Evolutionary conservation across 2,329 filamentous ascomycete genomes (phyloP).

Genomic region (Colletotrichum agaves): DNA sequence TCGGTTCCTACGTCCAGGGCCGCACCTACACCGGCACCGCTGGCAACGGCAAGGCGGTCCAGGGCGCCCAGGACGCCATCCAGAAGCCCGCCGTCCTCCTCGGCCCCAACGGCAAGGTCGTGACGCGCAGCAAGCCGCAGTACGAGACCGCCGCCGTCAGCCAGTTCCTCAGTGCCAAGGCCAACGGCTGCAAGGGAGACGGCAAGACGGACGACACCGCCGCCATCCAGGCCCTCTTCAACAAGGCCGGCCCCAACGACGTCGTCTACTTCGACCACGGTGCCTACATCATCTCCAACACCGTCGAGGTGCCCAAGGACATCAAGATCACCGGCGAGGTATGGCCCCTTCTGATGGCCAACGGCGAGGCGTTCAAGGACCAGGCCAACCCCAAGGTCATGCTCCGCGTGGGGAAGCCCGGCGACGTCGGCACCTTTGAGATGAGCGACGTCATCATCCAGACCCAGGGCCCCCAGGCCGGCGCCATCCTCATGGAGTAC

Average conservation of each 20-base stretch:
- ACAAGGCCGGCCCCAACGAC: conserved; percentile 71
- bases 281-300: conserved; percentile 76
- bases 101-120: conserved; percentile 72
- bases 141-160: conserved; percentile 76
- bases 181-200: conserved; percentile 86
- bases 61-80: conserved; percentile 66
- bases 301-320: conserved; percentile 78
- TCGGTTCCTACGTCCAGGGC: conserved; percentile 83
- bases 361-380: conserved; percentile 79
- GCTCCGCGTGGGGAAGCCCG: conserved; percentile 82
- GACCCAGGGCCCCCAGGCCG: conserved; percentile 84
- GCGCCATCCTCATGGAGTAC: conserved; percentile 92
- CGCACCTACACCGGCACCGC: conserved; percentile 70
- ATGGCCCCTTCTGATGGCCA: conserved; percentile 90
- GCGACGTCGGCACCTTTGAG: conserved; percentile 83
- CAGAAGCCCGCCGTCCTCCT: conserved; percentile 76
- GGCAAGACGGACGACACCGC: conserved; percentile 87
- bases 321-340: conserved; percentile 91
- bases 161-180: conserved; percentile 85
- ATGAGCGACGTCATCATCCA: conserved; percentile 89
- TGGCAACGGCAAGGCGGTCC: conserved; percentile 61
- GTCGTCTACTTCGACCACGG: conserved; percentile 82
- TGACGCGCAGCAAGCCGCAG: conserved; percentile 88
- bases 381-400: conserved; percentile 82
- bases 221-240: conserved; percentile 82